Conservation (phyloP, 345 rosid species). For the Gossypium raimondii region DNA sequence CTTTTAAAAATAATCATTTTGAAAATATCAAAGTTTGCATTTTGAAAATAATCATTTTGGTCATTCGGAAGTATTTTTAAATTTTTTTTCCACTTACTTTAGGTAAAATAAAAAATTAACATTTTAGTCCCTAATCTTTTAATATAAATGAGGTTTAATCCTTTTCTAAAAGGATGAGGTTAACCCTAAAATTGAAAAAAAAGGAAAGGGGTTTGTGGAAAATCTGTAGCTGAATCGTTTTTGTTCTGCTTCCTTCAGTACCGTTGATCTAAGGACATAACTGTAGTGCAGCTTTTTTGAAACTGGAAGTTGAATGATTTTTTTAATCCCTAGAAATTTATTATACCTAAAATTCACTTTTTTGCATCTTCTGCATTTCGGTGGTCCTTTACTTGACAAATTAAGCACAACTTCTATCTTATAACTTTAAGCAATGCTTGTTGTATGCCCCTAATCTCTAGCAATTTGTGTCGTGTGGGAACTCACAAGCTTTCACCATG, state of each 20-base stretch:
- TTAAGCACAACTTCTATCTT: not conserved
- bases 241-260: not conserved
- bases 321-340: no score
- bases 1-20: no score
- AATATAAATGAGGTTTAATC: no score
- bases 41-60: no score
- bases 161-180: no score
- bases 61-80: no score
- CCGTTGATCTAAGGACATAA: not conserved
- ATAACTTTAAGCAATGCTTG: not conserved
- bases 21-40: no score
- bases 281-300: not conserved
- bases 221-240: not conserved
- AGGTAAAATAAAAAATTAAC: no score
- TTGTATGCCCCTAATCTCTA: not conserved
- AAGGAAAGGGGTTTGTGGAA: not conserved
- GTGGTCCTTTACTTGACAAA: not conserved
- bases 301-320: not conserved
- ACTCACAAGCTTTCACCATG: not conserved
- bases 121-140: no score
- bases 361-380: conserved; percentile 5
- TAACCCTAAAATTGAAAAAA: no score
- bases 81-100: no score
- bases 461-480: not conserved
- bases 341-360: not conserved